Percentiles rank a stretch among this genome's conserved stretches.
phyloP scores from a whole-genome alignment of 768 basidiomycete species.

The Pholiota molesta region DNA sequence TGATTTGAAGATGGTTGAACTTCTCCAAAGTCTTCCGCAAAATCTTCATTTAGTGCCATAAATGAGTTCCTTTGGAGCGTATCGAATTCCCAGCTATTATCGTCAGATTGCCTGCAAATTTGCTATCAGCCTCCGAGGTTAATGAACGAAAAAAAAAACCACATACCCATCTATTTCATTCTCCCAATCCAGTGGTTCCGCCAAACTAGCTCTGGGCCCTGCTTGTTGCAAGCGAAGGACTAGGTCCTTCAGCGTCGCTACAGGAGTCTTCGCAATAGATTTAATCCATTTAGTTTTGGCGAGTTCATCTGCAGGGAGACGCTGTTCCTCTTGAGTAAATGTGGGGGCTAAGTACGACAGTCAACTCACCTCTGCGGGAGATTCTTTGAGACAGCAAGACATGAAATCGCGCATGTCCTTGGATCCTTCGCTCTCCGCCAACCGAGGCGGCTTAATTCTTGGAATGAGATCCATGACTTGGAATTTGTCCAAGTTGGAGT shows the following conservation, averaged over 20 bases:
- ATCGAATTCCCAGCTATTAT: slow-evolving; percentile 76
- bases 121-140: background rate
- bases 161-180: slow-evolving; percentile 59
- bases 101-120: slow-evolving; percentile 28
- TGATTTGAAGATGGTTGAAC: slow-evolving; percentile 29
- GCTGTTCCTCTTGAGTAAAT: slow-evolving; percentile 45
- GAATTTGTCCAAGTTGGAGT: slow-evolving; percentile 84
- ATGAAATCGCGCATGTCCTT: slow-evolving; percentile 91
- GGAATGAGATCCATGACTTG: slow-evolving; percentile 90
- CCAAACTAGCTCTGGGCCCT: slow-evolving; percentile 78
- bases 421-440: slow-evolving; percentile 78
- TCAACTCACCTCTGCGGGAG: slow-evolving; percentile 68
- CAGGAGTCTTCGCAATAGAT: slow-evolving; percentile 61
- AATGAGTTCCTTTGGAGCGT: slow-evolving; percentile 50
- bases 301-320: slow-evolving; percentile 88
- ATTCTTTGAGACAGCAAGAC: slow-evolving; percentile 77
- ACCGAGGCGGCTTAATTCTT: slow-evolving; percentile 77
- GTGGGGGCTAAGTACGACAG: background rate
- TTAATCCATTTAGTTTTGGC: slow-evolving; percentile 91
- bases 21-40: slow-evolving; percentile 10
- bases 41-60: slow-evolving; percentile 28
- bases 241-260: slow-evolving; percentile 78
- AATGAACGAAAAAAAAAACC: background rate
- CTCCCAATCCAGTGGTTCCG: slow-evolving; percentile 73
- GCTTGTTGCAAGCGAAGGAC: slow-evolving; percentile 77